Percentiles rank a stretch among this genome's conserved stretches.
Evolutionary conservation across 2,329 filamentous ascomycete species (phyloP).

Genomic region (Claviceps sp.): DNA sequence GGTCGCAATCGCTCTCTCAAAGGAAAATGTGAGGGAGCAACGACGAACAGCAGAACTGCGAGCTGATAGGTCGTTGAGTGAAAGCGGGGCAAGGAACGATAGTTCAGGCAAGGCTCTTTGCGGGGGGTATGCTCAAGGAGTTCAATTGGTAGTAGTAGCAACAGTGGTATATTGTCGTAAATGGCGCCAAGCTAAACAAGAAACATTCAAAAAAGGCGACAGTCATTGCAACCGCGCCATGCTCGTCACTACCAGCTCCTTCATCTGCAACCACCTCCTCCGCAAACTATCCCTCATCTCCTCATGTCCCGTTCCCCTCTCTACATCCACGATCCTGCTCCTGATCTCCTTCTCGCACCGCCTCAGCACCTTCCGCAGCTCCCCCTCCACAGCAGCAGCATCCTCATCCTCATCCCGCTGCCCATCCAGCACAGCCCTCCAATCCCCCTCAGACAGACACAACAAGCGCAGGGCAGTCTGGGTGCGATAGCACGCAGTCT

Average conservation of each 20-base stretch:
- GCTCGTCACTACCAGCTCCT: conserved; percentile 10
- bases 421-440: conserved; percentile 31
- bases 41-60: no score
- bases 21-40: no score
- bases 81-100: no score
- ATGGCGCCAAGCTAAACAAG: no score
- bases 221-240: conserved; percentile 8
- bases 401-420: conserved; percentile 33
- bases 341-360: conserved; percentile 22
- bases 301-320: conserved; percentile 17
- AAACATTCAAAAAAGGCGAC: no score
- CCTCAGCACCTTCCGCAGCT: conserved; percentile 25
- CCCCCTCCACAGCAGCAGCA: conserved; percentile 21
- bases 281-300: conserved; percentile 9
- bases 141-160: no score
- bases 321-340: conserved; percentile 17
- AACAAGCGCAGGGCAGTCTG: conserved; percentile 36
- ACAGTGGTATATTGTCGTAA: no score
- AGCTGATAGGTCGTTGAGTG: no score
- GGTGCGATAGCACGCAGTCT: conserved; percentile 40
- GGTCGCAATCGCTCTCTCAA: no score
- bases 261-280: conserved; percentile 15
- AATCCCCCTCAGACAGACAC: conserved; percentile 23
- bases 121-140: no score
- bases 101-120: no score